phyloP scores from a whole-genome alignment of 2,329 filamentous ascomycete species.

The Venturia asperata region DNA sequence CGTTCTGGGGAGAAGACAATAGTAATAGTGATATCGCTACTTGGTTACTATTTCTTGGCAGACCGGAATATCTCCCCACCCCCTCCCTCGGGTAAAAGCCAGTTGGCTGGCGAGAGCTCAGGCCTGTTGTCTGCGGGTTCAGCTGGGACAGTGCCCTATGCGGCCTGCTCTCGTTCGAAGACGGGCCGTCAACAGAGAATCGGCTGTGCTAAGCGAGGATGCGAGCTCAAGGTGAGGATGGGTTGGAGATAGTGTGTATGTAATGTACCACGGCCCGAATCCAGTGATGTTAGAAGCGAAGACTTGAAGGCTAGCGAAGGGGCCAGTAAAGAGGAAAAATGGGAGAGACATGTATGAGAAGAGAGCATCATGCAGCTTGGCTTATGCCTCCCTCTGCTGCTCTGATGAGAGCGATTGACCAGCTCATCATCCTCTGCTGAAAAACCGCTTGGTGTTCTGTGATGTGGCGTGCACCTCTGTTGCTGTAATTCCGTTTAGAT shows the following conservation, averaged over 20 bases:
- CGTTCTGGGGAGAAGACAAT: neutral
- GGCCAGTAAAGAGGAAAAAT: neutral
- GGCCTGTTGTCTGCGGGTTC: neutral
- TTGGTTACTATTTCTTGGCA: slow-evolving; percentile 8
- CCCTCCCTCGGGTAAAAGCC: neutral
- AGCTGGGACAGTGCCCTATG: neutral
- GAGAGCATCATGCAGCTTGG: neutral
- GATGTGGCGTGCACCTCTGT: neutral
- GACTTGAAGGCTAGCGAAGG: neutral
- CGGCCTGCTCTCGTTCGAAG: neutral
- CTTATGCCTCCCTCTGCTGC: neutral
- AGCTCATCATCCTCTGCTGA: neutral
- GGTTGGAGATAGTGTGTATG: neutral
- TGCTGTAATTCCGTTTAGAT: neutral
- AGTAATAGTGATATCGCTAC: neutral
- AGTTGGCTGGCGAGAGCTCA: neutral
- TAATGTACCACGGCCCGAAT: neutral
- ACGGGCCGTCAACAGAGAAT: neutral
- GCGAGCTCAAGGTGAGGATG: neutral
- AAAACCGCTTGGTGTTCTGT: neutral
- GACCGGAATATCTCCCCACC: neutral
- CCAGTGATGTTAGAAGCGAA: neutral
- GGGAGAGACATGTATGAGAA: neutral
- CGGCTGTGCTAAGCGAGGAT: neutral
- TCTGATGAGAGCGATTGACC: neutral